phyloP scores from a whole-genome alignment of 805 yeast species.

The Cyberlindnera meyerae region DNA sequence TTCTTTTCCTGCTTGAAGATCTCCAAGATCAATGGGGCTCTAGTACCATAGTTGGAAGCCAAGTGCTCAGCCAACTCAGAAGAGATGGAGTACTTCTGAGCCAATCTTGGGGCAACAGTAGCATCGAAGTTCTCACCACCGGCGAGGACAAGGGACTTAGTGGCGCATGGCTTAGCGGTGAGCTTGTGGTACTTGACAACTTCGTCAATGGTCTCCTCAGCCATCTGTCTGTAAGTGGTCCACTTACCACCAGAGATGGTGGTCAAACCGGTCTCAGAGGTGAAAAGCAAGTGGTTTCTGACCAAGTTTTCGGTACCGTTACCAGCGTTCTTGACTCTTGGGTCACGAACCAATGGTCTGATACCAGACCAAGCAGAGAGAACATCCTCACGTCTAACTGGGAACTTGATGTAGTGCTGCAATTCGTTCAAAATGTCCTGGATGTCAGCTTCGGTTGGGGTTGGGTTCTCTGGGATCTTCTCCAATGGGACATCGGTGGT shows the following conservation, averaged over 20 bases:
- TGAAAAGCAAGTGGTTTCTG: slow-evolving; percentile 78
- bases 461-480: slow-evolving; percentile 67
- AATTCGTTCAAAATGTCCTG: slow-evolving; percentile 81
- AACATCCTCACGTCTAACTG: slow-evolving; percentile 85
- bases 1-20: slow-evolving; percentile 42
- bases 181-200: slow-evolving; percentile 49
- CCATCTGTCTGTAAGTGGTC: slow-evolving; percentile 98
- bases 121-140: slow-evolving; percentile 82
- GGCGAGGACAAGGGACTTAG: slow-evolving; percentile 47
- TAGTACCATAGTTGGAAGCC: slow-evolving; percentile 82
- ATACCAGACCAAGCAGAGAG: slow-evolving; percentile 96
- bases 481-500: slow-evolving; percentile 89
- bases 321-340: slow-evolving; percentile 41
- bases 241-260: slow-evolving; percentile 97
- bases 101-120: slow-evolving; percentile 70
- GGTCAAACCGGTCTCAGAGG: slow-evolving; percentile 68
- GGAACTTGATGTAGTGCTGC: slow-evolving; percentile 85
- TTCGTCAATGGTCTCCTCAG: slow-evolving; percentile 83
- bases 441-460: slow-evolving; percentile 84
- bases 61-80: slow-evolving; percentile 75
- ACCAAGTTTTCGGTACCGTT: slow-evolving; percentile 79
- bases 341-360: slow-evolving; percentile 89
- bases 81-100: slow-evolving; percentile 72
- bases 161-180: slow-evolving; percentile 36
- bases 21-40: slow-evolving; percentile 76